Base-by-base conservation (phyloP, 177 flowering plant genomes). In the Telopea speciosissima region DNA sequence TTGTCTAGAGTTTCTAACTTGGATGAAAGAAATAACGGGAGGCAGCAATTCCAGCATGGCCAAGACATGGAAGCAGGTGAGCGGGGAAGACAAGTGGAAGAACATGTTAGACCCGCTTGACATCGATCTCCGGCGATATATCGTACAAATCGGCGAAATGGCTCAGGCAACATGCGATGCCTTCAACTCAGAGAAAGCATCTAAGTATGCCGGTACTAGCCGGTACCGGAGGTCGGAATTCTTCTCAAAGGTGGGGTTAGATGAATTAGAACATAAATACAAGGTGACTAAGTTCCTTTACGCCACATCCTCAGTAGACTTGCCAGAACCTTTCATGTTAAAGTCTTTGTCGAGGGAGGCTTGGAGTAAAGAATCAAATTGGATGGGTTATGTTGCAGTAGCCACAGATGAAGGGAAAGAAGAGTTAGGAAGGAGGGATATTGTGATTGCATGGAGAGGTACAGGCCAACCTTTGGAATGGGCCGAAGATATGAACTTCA, bases 321-420 rank as follows among this genome's bases (percentile, higher is more conserved):
- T 91, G 3, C 97, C 97, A 0, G 91, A 87, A 0, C 89, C 87
- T 0, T 90, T 93, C 26, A 77, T 91, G 6, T 1, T 88, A 0
- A 79, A 69, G 76, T 80, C 97, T 0, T 21, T 83, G 76, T 92
- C 97, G 22, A 83, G 89, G 75, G 93, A 94, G 75, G 87, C 91
- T 0, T 89, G 95, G 97, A 82, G 88, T 74, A 83, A 75, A 79
- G 96, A 91, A 64, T 87, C 96, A 0, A 95, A 92, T 63, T 92
- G 91, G 89, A 90, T 95, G 63, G 97, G 99, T 64, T 95, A 76
- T n/a, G 90, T 92, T 0, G 99, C 97, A 0, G 97, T 92, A 78
- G 92, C 91, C 3, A 88, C 90, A 0, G 92, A 92, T 66, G 87
- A 87, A 67, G 89, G 89, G 56, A 84, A 79, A 82, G 76, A 36